Conservation (phyloP, 352 stramenopile species). For the Pythium vanterpoolii region DNA sequence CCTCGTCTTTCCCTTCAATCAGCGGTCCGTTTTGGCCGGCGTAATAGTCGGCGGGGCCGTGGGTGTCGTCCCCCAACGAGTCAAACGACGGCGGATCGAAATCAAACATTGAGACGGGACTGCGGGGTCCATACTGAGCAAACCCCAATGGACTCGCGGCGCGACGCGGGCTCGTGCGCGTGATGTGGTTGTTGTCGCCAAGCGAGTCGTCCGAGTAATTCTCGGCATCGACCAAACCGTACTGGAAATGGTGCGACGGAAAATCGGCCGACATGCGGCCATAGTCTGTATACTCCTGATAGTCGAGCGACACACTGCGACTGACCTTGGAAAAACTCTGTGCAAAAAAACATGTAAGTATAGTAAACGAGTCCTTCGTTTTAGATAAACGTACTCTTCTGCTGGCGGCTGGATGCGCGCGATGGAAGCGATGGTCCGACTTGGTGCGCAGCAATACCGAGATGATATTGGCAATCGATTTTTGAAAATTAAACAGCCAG, state of each 20-base stretch:
- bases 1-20: slow-evolving; percentile 30
- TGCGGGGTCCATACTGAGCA: slow-evolving; percentile 56
- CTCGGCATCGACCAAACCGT: slow-evolving; percentile 32
- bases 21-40: slow-evolving; percentile 17
- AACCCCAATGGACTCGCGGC: slow-evolving; percentile 59
- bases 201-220: slow-evolving; percentile 63
- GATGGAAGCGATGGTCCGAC: slow-evolving; percentile 44
- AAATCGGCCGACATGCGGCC: slow-evolving; percentile 41
- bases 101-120: slow-evolving; percentile 57
- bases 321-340: slow-evolving; percentile 69
- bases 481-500: slow-evolving; percentile 89
- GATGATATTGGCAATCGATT: slow-evolving; percentile 86
- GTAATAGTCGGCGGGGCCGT: slow-evolving; percentile 10
- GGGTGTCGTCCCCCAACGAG: slow-evolving; percentile 30
- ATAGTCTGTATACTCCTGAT: slow-evolving; percentile 57
- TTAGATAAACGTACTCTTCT: slow-evolving; percentile 60
- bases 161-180: slow-evolving; percentile 46
- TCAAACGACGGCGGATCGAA: slow-evolving; percentile 75
- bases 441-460: slow-evolving; percentile 68
- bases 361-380: too few species aligned
- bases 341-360: too few species aligned
- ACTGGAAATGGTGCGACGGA: slow-evolving; percentile 43
- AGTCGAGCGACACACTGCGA: slow-evolving; percentile 76
- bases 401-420: slow-evolving; percentile 48
- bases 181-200: slow-evolving; percentile 26